phyloP scores from a whole-genome alignment of 1,284 basidiomycete species.

The Cryptococcus sp. region DNA sequence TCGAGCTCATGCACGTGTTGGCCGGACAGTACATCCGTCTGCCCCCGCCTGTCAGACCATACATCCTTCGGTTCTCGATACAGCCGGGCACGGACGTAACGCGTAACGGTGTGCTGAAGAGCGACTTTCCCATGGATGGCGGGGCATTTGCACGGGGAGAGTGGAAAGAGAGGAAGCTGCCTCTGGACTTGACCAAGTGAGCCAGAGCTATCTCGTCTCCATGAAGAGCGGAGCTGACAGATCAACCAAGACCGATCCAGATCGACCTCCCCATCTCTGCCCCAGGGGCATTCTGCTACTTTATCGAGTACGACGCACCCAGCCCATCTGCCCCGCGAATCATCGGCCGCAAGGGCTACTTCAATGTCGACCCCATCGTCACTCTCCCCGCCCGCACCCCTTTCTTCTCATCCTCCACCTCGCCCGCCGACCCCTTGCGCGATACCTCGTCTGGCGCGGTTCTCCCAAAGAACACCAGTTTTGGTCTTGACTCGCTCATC shows the following conservation, averaged over 20 bases:
- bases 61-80: constrained; percentile 81
- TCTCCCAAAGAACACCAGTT: constrained; percentile 41
- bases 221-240: not conserved
- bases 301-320: constrained; percentile 74
- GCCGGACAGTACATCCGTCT: constrained; percentile 86
- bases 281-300: constrained; percentile 90
- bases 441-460: constrained; percentile 56
- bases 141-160: constrained; percentile 73
- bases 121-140: constrained; percentile 90
- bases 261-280: constrained; percentile 91
- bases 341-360: constrained; percentile 81
- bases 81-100: constrained; percentile 84
- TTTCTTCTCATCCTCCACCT: constrained; percentile 55
- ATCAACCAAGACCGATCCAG: constrained; percentile 66
- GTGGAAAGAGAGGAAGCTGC: constrained; percentile 64
- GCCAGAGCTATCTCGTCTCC: constrained; percentile 28
- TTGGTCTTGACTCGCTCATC: constrained; percentile 78
- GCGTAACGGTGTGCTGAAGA: constrained; percentile 83
- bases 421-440: constrained; percentile 43
- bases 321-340: constrained; percentile 52
- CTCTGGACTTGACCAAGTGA: constrained; percentile 56
- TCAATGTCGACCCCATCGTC: constrained; percentile 90
- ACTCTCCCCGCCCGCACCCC: constrained; percentile 65
- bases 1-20: not conserved
- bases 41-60: constrained; percentile 82